These are phyloP conservation scores for Acidiella bohemica DNA, from an alignment of 495 filamentous ascomycete genomes.

Conservation along the genomic window DNA sequence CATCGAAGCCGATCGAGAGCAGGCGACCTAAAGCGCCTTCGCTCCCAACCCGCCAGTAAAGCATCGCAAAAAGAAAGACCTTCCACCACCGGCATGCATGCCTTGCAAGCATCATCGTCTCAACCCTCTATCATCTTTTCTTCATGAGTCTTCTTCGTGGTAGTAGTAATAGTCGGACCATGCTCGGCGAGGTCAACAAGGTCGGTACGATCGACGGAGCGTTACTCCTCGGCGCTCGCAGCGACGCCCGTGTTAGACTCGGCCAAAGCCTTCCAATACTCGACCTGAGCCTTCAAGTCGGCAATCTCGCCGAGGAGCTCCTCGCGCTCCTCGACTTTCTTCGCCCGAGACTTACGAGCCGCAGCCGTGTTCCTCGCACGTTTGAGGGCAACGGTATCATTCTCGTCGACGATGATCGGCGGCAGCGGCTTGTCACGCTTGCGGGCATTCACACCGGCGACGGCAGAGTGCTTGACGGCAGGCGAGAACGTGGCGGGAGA, in stretches of 20 bases:
- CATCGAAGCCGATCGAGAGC: not conserved
- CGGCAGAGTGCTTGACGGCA: slow-evolving; percentile 46
- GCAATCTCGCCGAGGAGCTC: slow-evolving; percentile 43
- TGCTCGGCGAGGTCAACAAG: no score
- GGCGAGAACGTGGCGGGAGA: slow-evolving; percentile 14
- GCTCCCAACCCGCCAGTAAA: not conserved
- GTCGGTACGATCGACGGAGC: no score
- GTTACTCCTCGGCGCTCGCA: no score
- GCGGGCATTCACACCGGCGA: slow-evolving; percentile 56
- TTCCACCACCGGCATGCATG: not conserved
- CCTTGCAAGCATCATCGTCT: not conserved
- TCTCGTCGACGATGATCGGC: slow-evolving; percentile 62
- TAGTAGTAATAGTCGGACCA: no score
- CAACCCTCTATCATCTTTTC: not conserved
- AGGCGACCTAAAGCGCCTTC: not conserved
- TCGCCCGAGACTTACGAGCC: slow-evolving; percentile 82
- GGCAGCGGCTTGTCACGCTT: slow-evolving; percentile 67
- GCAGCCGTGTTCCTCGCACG: slow-evolving; percentile 91
- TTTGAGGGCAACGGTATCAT: slow-evolving; percentile 64
- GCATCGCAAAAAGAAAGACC: not conserved
- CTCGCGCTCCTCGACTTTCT: slow-evolving; percentile 58
- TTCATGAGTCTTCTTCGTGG: no score
- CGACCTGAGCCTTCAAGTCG: slow-evolving; percentile 36
- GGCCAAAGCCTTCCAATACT: slow-evolving; percentile 34
- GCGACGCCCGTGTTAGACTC: no score